A percentile compares a stretch with the other conserved stretches of the same genome.
These are phyloP conservation scores for Ochromonas danica DNA, from an alignment of 108 stramenopile genomes.

Conservation along the genomic window DNA sequence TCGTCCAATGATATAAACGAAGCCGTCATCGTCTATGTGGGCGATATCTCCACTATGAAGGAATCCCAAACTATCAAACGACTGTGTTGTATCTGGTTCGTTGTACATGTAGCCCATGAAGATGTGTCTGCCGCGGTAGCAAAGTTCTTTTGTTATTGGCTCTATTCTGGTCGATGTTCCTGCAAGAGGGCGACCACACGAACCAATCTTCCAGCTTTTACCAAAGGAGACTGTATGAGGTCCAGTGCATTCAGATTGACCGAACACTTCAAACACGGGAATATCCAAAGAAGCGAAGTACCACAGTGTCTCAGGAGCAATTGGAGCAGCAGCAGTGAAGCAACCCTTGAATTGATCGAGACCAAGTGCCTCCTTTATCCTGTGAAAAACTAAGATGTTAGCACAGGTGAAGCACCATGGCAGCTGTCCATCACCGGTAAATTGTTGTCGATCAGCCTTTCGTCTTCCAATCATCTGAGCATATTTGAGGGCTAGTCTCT, in stretches of 20 bases:
- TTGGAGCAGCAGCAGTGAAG: slow-evolving; percentile 68
- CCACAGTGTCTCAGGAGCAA: slow-evolving; percentile 59
- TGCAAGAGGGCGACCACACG: slow-evolving; percentile 47
- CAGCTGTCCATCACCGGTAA: slow-evolving; percentile 46
- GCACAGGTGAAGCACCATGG: slow-evolving; percentile 48
- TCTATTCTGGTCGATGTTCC: slow-evolving; percentile 49
- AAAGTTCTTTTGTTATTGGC: slow-evolving; percentile 58
- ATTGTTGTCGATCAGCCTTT: slow-evolving; percentile 47
- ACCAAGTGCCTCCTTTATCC: slow-evolving; percentile 62
- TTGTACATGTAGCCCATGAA: slow-evolving; percentile 75
- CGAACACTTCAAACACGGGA: slow-evolving; percentile 64
- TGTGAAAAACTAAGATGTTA: slow-evolving; percentile 49
- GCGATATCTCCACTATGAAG: slow-evolving; percentile 34
- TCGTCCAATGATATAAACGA: slow-evolving; percentile 46
- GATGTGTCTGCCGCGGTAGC: slow-evolving; percentile 69
- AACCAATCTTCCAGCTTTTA: slow-evolving; percentile 52
- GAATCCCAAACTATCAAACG: slow-evolving; percentile 1
- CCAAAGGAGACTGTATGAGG: slow-evolving; percentile 59
- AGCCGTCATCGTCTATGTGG: slow-evolving; percentile 19
- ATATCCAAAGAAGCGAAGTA: slow-evolving; percentile 72
- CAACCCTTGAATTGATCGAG: slow-evolving; percentile 55
- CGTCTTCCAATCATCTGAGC: slow-evolving; percentile 61
- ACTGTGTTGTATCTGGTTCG: slow-evolving; percentile 56
- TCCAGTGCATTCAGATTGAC: slow-evolving; percentile 72
- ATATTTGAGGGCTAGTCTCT: slow-evolving; percentile 62